Evolutionary conservation across 495 filamentous ascomycete genomes (phyloP).

Genomic region (Aspergillus ellipticus): DNA sequence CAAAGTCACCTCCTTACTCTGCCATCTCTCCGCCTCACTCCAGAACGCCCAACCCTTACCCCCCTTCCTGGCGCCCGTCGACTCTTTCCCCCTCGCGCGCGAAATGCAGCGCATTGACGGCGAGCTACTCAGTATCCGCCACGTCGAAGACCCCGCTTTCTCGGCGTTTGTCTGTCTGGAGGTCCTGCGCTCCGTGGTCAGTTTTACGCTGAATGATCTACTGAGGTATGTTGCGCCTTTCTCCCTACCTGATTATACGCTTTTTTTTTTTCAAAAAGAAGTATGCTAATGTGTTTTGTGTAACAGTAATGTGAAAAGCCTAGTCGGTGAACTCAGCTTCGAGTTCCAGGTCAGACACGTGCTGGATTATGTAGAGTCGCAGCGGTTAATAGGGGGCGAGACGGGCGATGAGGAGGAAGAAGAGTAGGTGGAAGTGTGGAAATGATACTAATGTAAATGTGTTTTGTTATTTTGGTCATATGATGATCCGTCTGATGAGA

Average conservation of each 20-base stretch:
- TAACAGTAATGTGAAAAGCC: slow-evolving; percentile 50
- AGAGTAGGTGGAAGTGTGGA: background rate
- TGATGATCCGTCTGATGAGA: too few relatives aligned
- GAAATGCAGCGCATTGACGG: slow-evolving; percentile 47
- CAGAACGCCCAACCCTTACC: slow-evolving; percentile 47
- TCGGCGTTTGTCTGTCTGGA: slow-evolving; percentile 70
- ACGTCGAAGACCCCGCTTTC: slow-evolving; percentile 68
- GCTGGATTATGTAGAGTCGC: slow-evolving; percentile 16
- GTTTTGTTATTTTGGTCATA: too few relatives aligned
- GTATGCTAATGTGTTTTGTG: background rate
- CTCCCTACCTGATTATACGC: background rate
- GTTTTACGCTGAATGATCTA: slow-evolving; percentile 57
- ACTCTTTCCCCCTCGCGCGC: slow-evolving; percentile 52
- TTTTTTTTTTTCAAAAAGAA: background rate
- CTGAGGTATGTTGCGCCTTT: slow-evolving; percentile 39
- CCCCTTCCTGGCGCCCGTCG: slow-evolving; percentile 54
- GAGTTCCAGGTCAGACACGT: slow-evolving; percentile 44
- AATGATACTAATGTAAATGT: too few relatives aligned
- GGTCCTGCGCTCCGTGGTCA: slow-evolving; percentile 62
- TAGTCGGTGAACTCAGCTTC: slow-evolving; percentile 76
- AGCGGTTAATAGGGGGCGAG: slow-evolving; percentile 10
- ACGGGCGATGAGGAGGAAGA: background rate
- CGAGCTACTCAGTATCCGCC: slow-evolving; percentile 57
- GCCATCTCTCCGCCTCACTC: slow-evolving; percentile 63
- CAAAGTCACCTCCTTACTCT: slow-evolving; percentile 57